Evolutionary conservation across 352 stramenopile genomes (phyloP), one percentile per base, ranked within the genome.

Genomic region (Globisporangium recalcitrans): DNA sequence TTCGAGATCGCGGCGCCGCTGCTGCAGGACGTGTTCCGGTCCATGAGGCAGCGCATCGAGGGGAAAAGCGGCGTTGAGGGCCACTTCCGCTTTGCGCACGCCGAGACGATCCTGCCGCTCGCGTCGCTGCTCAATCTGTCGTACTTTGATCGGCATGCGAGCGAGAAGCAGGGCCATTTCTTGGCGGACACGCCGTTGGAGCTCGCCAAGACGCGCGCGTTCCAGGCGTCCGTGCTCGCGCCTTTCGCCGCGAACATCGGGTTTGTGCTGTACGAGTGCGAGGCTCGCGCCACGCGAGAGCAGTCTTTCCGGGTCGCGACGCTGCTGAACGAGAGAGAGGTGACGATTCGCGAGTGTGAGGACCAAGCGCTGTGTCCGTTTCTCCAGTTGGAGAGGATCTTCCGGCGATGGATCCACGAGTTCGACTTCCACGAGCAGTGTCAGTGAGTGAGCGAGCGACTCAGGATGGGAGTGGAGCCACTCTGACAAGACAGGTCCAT

Each of bases 11-110:
- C 85, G 5, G 60, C 85, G 27, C 85, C 85, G 38, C 60, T 94
- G 29, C 63, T 94, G 48, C 80, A 87, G 42, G 71, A 88, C 40
- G 74, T 94, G 29, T 72, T 90, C 24, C 62, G 42, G 16, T 77
- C 74, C 0, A 87, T 94, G 80, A 72, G 75, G 19, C 51, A 69
- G 52, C 71, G 73, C 9, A 64, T 80, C 8, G 21, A 75, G 14
- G 68, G 76, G 1, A 48, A 65, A 3, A 83, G 49, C 47, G 44
- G 70, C 1, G 58, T 89, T 1, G 67, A 87, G 55, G 83, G 79
- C 36, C 74, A 87, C 48, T 94, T 94, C 58, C 83, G 83, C n/a
- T 94, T 94, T 67, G 85, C 85, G 0, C 85, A 94, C 56, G 85
- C 85, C 6, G 85, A 94, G 70, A 94, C 85, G 22, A 88, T 94